These are phyloP conservation scores for Chaetothyriales sp. DNA, from an alignment of 2,329 filamentous ascomycete species.

Conservation along the genomic window DNA sequence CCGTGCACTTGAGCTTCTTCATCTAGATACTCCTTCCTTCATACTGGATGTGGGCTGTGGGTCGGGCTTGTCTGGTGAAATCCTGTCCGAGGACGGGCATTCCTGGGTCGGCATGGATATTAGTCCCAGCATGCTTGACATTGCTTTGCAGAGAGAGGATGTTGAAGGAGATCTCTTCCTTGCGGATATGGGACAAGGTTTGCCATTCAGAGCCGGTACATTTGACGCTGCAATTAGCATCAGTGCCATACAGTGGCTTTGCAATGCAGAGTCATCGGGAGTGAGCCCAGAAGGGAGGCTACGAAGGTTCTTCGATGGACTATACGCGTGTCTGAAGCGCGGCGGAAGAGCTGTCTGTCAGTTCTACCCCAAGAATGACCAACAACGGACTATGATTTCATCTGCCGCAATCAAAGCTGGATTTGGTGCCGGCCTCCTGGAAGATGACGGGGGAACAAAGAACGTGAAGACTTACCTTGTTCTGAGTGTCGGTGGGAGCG, in stretches of 20 bases:
- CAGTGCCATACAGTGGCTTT: conserved; percentile 95
- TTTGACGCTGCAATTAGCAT: conserved; percentile 96
- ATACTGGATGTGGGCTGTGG: conserved; percentile 97
- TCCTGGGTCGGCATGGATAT: conserved; percentile 97
- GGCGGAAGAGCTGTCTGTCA: conserved; percentile 89
- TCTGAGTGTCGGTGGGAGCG: conserved; percentile 72
- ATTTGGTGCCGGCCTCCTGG: conserved; percentile 85
- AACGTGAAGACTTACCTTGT: conserved; percentile 94
- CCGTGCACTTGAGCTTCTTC: conserved; percentile 80
- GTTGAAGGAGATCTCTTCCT: conserved; percentile 89
- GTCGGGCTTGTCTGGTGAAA: conserved; percentile 85
- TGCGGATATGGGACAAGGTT: conserved; percentile 86
- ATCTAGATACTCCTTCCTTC: conserved; percentile 63
- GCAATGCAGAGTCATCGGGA: conserved; percentile 59
- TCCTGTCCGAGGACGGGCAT: conserved; percentile 73
- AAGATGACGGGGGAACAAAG: conserved; percentile 94
- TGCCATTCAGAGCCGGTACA: conserved; percentile 79
- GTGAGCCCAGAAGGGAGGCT: conserved; percentile 67
- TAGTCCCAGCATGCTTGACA: conserved; percentile 87
- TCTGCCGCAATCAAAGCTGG: conserved; percentile 82
- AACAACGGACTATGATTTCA: conserved; percentile 83
- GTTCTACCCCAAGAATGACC: conserved; percentile 94
- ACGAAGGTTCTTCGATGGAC: conserved; percentile 75
- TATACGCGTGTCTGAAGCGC: conserved; percentile 71
- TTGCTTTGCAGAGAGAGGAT: conserved; percentile 70